Base-by-base conservation (phyloP, 257 asterid species). In the Ocimum tenuiflorum region DNA sequence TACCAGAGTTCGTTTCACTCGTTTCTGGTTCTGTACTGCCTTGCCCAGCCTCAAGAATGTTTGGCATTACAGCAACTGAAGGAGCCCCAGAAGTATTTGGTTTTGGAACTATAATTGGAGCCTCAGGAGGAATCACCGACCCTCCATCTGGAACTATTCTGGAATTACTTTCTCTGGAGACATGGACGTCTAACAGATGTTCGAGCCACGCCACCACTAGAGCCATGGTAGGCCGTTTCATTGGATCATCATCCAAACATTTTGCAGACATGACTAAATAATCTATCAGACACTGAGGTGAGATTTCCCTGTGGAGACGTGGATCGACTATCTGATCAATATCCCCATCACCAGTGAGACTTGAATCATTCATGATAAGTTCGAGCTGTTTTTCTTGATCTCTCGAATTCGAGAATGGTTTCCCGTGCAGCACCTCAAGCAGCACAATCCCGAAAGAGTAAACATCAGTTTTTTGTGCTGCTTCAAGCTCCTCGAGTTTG, bases 191-290 rank as follows among this genome's bases (percentile, higher is more conserved):
- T 1, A 9, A 12, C 10, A 50, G 20, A n/a, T 33, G 20, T 38
- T 49, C 70, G 43, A 64, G 70, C 22, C 17, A 7, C 7, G 36
- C 38, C 70, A 64, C 49, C 58, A 64, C 9, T 48, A 33, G 60
- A 64, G 15, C 38, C 70, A 64, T 49, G 6, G 60, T 48, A 48
- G 48, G 49, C 49, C 60, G 24, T 22, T 4, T 64, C 31, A 33
- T 35, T 2, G 60, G 70, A 6, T 64, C 38, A 11, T 19, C 22
- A 64, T 13, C 17, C 70, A 64, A 49, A 47, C 70, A 49, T 19
- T 35, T 49, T 49, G 39, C 18, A 18, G 57, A 13, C 36, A 64
- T 18, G 1, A 7, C 39, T 17, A 20, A 22, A 12, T 48, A 49
- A 11, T 41, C 19, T 49, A 7, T 49, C 14, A 64, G 27, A n/a